phyloP scores from a whole-genome alignment of 1,139 yeast genomes.

The Blastobotrys buckinghamii region DNA sequence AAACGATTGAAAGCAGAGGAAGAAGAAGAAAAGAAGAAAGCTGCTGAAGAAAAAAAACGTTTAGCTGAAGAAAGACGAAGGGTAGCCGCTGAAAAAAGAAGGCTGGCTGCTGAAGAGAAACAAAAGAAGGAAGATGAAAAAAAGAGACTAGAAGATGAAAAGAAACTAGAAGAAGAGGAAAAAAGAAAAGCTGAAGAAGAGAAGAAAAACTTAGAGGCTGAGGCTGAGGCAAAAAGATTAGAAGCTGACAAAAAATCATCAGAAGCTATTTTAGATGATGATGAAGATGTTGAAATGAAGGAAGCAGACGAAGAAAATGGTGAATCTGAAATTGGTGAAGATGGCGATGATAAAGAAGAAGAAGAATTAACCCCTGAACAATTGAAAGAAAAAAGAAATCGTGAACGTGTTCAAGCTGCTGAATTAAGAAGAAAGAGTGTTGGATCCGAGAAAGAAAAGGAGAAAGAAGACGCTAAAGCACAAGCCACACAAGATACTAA shows the following conservation, averaged over 20 bases:
- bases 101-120: constrained; percentile 42
- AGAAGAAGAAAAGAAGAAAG: neutral
- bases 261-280: neutral
- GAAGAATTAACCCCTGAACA: neutral
- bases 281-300: constrained; percentile 14
- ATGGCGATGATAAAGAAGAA: constrained; percentile 2
- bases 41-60: constrained; percentile 3
- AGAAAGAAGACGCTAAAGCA: neutral
- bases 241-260: neutral
- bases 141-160: constrained; percentile 30
- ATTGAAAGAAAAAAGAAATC: neutral
- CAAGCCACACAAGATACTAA: neutral
- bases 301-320: constrained; percentile 18
- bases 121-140: constrained; percentile 46
- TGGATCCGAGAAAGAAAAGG: neutral
- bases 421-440: neutral
- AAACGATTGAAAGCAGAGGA: neutral
- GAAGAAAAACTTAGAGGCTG: constrained; percentile 6
- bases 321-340: constrained; percentile 12
- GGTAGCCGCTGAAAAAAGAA: constrained; percentile 14
- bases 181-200: constrained; percentile 33
- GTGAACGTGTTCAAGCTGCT: neutral
- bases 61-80: constrained; percentile 15
- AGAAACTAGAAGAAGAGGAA: constrained; percentile 35
- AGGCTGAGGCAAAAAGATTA: constrained; percentile 8